Base-by-base conservation (phyloP, 2,329 filamentous ascomycete genomes). In the Colletotrichum ledebouriae region DNA sequence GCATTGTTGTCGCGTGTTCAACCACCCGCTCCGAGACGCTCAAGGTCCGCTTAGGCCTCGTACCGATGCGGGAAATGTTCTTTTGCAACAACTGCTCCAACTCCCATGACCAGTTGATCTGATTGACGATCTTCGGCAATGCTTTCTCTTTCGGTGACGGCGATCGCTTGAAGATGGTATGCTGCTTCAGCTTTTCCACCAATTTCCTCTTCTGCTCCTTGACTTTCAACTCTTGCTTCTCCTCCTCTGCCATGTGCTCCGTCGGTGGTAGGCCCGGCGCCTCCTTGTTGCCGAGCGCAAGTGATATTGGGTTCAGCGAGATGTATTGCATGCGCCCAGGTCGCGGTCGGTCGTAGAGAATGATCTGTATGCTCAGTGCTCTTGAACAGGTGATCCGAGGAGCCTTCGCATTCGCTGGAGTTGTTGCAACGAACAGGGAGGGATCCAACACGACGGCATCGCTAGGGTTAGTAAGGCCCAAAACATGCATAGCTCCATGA, bases 51-150 rank as follows among this genome's bases (percentile, higher is more conserved):
- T 94, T 94, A 53, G 90, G 89, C 39, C 95, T 89, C 42, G 92
- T 89, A 0, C 94, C 92, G 56, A 99, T 89, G 42, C 95, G 85
- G n/a, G 90, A 89, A 49, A 94, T 92, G 74, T 98, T 99, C 76
- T 92, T 95, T 74, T 97, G 94, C 72, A 99, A 84, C 44, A 97
- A 84, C 73, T 90, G 86, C 70, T 96, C 91, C 65, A 99, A 85
- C 78, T 99, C 97, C 82, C 91, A 94, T 0, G 94, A 94, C 85
- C 96, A 99, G 76, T 99, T 99, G 77, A 98, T 92, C 80, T 98
- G 95, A 73, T 94, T 94, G 72, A 98, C 87, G 67, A 98, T 94
- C 64, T 89, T 89, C 4, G 91, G 87, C 34, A 99, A 83, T 1
- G 92, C 91, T 70, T 89, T 87, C 77, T 99, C 96, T 74, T 97